Base-by-base conservation (phyloP, 441 rosid genomes). In the Lepidium campestre region DNA sequence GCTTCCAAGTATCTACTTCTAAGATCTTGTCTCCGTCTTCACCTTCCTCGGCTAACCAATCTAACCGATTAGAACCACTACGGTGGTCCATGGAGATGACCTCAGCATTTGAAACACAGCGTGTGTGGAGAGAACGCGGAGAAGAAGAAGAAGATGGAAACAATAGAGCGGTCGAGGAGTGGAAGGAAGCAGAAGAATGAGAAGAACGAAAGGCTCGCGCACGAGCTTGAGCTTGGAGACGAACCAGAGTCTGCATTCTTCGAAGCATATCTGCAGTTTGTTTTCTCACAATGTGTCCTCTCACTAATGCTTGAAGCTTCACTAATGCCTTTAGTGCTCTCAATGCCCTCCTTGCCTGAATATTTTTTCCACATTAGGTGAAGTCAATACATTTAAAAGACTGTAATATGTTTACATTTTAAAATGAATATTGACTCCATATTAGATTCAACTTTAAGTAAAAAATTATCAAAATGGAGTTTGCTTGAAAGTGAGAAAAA, bases 231-330 rank as follows among this genome's bases (percentile, higher is more conserved):
- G 78, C 63, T 71, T 85, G 90, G 49, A 85, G 53, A 20, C 86
- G 82, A 39, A 83, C 93, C 27, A 85, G 75, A 36, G 93, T 87
- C 17, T 85, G 88, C 87, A 87, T 85, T 22, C 88, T 86, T 68
- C 83, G 64, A 39, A 85, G 77, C 87, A 82, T 87, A 72, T 83
- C 85, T 18, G 83, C 72, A 5, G 86, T 83, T 75, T 83, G 86
- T 75, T 83, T 87, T 61, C 90, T 77, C 48, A 87, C 93, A 39
- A 87, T 82, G 65, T 87, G 76, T 48, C 92, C 92, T 73, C 86
- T 80, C 49, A 81, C 92, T 65, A 86, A 58, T 5, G 92, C 92
- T 71, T 86, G 89, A 64, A 86, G 89, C 79, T 84, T 84, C 68
- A 84, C 89, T 72, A 84, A 60, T 54, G 88, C 87, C 75, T 86